Evolutionary conservation across 345 rosid genomes (phyloP), one percentile per base, ranked within the genome.

Genomic region (Euphorbia pulcherrima): DNA sequence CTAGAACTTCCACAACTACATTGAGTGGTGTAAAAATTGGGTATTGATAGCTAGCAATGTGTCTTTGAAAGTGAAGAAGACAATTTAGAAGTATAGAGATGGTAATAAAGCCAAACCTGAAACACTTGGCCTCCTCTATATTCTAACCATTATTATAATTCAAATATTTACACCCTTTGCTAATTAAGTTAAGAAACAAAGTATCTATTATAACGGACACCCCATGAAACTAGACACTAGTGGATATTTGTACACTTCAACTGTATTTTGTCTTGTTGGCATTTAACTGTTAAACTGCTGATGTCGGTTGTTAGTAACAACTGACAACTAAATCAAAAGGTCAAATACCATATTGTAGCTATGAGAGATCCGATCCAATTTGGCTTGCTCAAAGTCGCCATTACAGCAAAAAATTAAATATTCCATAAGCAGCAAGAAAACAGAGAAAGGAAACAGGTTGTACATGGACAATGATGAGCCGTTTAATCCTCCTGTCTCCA

Each of bases 31-130:
- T n/a, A n/a, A n/a, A n/a, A n/a, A n/a, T n/a, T n/a, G n/a, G n/a
- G n/a, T n/a, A n/a, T n/a, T n/a, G n/a, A n/a, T n/a, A n/a, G n/a
- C n/a, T n/a, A n/a, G n/a, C n/a, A n/a, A n/a, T n/a, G n/a, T 10
- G 50, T 44, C 17, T 12, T 12, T 14, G 18, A 10, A 44, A 14
- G 11, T 12, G 1, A 6, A 14, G 18, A 44, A 44, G 13, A 14
- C 18, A 44, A 14, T 7, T 2, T 33, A 33, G 50, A 44, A 44
- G 50, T 44, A 18, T 44, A 44, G 50, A 44, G 17, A 44, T 44
- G 50, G 50, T 44, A 33, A 33, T 64, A 26, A 47, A 50, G 17
- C 28, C 41, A 65, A 51, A 65, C 61, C 26, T 39, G n/a, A n/a
- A 54, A 67, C 62, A 23, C 24, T 3, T 11, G 27, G 14, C 3